Conservation (phyloP, 1,284 basidiomycete genomes). For the Bondarzewia mesenterica region DNA sequence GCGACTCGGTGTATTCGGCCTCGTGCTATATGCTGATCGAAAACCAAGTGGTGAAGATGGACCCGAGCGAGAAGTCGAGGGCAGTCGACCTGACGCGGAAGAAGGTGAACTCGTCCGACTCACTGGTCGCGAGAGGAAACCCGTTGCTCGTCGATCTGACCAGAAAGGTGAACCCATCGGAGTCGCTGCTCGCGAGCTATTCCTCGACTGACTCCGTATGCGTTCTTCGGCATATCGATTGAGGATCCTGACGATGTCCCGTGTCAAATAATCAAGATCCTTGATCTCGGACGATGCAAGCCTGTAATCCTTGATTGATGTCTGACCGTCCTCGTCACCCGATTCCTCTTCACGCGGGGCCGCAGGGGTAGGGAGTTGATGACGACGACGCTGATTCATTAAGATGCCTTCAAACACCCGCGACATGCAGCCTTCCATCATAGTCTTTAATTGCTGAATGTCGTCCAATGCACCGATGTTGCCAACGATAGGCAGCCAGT, state of each 20-base stretch:
- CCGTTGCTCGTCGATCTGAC: no score
- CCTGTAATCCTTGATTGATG: slow-evolving; percentile 32
- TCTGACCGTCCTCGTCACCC: slow-evolving; percentile 48
- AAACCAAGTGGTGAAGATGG: slow-evolving; percentile 44
- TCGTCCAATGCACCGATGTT: slow-evolving; percentile 76
- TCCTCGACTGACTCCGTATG: slow-evolving; percentile 41
- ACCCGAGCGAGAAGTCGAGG: slow-evolving; percentile 34
- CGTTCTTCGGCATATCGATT: slow-evolving; percentile 59
- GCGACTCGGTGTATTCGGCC: slow-evolving; percentile 60
- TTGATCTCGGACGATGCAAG: slow-evolving; percentile 60
- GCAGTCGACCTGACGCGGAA: slow-evolving; percentile 22
- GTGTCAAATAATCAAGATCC: slow-evolving; percentile 69
- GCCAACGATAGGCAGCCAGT: slow-evolving; percentile 86
- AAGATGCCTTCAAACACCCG: slow-evolving; percentile 88
- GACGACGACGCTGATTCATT: slow-evolving; percentile 31
- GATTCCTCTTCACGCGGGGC: slow-evolving; percentile 49
- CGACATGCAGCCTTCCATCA: slow-evolving; percentile 83
- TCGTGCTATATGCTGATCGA: slow-evolving; percentile 43
- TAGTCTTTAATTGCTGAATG: slow-evolving; percentile 73
- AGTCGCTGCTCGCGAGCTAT: slow-evolving; percentile 57
- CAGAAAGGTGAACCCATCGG: slow-evolving; percentile 43
- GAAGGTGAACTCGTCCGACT: slow-evolving; percentile 49
- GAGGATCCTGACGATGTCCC: slow-evolving; percentile 66
- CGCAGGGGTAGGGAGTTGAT: slow-evolving; percentile 26
- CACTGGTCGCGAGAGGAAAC: slow-evolving; percentile 56